A percentile compares a stretch with the other conserved stretches of the same genome.
These are phyloP conservation scores for Catharanthus roseus DNA, from an alignment of 257 asterid species.

Conservation along the genomic window DNA sequence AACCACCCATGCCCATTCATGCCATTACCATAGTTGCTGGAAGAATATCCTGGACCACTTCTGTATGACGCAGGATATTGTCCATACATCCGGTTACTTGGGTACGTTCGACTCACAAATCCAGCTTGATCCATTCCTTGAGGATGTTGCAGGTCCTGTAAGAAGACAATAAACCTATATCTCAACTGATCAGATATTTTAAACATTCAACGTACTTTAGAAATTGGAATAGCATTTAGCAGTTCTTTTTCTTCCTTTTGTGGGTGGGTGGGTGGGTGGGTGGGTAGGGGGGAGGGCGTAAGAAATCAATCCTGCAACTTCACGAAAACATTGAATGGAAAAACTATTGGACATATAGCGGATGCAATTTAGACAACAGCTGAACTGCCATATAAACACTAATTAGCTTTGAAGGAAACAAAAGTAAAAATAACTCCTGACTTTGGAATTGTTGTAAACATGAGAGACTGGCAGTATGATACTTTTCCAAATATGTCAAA, in stretches of 20 bases:
- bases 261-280: too few species aligned
- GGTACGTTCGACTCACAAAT: constrained; percentile 24
- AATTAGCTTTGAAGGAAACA: background rate
- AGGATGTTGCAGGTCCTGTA: constrained; percentile 39
- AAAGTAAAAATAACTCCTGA: too few species aligned
- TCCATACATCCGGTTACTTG: constrained; percentile 28
- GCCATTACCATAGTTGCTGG: constrained; percentile 23
- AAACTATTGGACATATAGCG: background rate
- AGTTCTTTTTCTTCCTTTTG: too few species aligned
- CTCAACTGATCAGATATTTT: background rate
- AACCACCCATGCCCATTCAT: constrained; percentile 29
- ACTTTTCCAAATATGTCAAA: background rate
- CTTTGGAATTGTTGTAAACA: background rate
- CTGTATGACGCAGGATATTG: constrained; percentile 26
- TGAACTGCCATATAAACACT: background rate
- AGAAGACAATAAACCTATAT: constrained; percentile 1
- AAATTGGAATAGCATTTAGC: background rate
- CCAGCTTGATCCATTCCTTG: constrained; percentile 27
- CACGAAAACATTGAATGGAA: background rate
- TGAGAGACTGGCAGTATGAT: background rate
- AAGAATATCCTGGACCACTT: constrained; percentile 22
- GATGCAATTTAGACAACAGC: background rate
- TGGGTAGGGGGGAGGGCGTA: too few species aligned
- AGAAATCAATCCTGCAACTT: background rate
- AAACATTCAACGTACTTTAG: background rate